Base-by-base conservation (phyloP, 139 green algal species). In the Gonium pectorale region DNA sequence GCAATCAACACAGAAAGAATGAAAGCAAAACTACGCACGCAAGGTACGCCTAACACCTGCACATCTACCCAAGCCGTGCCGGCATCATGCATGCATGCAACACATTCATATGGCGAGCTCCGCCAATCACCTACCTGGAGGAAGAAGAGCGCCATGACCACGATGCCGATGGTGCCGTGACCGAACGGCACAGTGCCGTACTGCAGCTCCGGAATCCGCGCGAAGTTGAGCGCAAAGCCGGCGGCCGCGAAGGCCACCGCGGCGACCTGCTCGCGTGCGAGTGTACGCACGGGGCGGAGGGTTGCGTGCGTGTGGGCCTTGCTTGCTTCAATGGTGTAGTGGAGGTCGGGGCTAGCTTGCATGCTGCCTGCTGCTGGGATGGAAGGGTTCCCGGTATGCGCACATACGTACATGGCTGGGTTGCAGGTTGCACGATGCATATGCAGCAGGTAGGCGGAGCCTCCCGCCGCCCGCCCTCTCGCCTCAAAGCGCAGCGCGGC, bases 91-190 rank as follows among this genome's bases (percentile, higher is more conserved):
- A 13, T 13, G 13, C 49, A 56, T 17, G 13, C 49, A 13, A 56
- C 49, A 56, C 49, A 56, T 56, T 56, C 49, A n/a, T n/a, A n/a
- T n/a, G n/a, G n/a, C n/a, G n/a, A 26, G 49, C 49, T 26, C 49
- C 13, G 13, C 49, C 49, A 56, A 13, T 17, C 49, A 72, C 73
- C 17, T 19, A 85, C 84, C 74, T 88, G 84, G 24, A 54, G 35
- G 38, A 85, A 85, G 21, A 88, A 35, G 24, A 85, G 15, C 0
- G 43, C 49, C 24, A 83, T 37, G 27, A 88, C 21, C 15, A 26
- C 75, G 8, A 88, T 51, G 5, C 84, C 84, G 1, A 88, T 29
- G 21, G n/a, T 52, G 72, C 72, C 54, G 52, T 81, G 72, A 13
- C 15, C 54, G 52, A 40, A 68, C 54, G 52, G 37, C 54, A 81